These are phyloP conservation scores for Miscanthus lutarioriparius DNA, from an alignment of 176 grass and related monocot genomes.

Conservation along the genomic window DNA sequence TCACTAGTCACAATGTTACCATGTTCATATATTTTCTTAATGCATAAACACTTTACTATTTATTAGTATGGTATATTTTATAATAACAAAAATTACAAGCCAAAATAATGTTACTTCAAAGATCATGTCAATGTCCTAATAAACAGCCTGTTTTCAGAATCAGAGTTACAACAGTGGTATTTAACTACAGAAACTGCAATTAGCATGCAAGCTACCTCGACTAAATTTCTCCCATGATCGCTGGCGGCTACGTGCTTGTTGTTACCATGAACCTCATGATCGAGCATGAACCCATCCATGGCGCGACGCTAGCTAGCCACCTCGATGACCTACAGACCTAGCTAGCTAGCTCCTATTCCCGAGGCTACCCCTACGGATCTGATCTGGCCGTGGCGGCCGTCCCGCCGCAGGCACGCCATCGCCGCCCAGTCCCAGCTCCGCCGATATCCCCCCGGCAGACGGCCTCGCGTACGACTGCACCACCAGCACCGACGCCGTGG, in stretches of 20 bases:
- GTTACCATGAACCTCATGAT: not conserved
- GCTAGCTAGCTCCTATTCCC: not conserved
- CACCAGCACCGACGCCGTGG: constrained; percentile 58
- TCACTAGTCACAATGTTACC: no score
- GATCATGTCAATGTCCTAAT: not conserved
- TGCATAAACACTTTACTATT: no score
- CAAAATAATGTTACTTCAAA: not conserved
- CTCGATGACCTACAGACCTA: not conserved
- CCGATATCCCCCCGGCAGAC: not conserved
- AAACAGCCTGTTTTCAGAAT: not conserved
- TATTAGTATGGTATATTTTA: no score
- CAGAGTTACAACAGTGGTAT: not conserved
- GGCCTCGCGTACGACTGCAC: constrained; percentile 49
- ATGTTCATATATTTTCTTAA: no score
- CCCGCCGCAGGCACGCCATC: not conserved
- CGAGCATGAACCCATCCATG: not conserved
- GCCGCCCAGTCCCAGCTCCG: constrained; percentile 6
- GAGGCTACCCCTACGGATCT: not conserved
- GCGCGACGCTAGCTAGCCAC: not conserved
- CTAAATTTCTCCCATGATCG: not conserved
- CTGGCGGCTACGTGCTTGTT: not conserved
- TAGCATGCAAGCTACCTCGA: not conserved
- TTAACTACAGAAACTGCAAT: not conserved
- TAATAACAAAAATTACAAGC: not conserved
- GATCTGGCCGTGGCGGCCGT: constrained; percentile 19